These are phyloP conservation scores for Remersonia thermophila DNA, from an alignment of 2,329 filamentous ascomycete species.

Conservation along the genomic window DNA sequence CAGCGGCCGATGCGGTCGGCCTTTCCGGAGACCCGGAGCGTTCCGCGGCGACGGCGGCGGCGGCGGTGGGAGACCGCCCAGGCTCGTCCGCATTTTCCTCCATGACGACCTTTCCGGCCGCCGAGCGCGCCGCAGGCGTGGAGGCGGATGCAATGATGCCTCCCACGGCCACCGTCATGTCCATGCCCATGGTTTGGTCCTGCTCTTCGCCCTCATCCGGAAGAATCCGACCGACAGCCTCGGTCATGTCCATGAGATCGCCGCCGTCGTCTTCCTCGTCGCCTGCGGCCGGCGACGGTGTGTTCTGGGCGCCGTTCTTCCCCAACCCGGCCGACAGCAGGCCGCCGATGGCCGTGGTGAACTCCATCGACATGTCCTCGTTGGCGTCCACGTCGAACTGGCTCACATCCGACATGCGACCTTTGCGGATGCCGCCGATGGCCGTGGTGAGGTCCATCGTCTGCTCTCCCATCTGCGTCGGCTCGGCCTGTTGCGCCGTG, in stretches of 20 bases:
- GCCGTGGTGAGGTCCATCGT: slow-evolving; percentile 81
- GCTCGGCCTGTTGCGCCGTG: slow-evolving; percentile 13
- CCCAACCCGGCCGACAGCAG: slow-evolving; percentile 26
- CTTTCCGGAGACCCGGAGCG: slow-evolving; percentile 25
- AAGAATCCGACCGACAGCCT: slow-evolving; percentile 47
- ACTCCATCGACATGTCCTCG: slow-evolving; percentile 69
- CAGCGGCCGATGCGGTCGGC: too few relatives aligned
- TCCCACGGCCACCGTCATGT: slow-evolving; percentile 52
- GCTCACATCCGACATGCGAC: slow-evolving; percentile 20
- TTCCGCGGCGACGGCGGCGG: slow-evolving; percentile 33
- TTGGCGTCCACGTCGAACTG: slow-evolving; percentile 33
- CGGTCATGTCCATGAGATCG: slow-evolving; percentile 51
- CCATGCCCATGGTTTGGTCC: slow-evolving; percentile 45
- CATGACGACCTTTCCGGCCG: slow-evolving; percentile 46
- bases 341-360: slow-evolving; percentile 53
- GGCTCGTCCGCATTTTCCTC: slow-evolving; percentile 43
- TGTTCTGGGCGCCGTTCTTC: slow-evolving; percentile 10
- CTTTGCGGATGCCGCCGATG: slow-evolving; percentile 54
- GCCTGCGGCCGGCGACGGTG: slow-evolving; percentile 9
- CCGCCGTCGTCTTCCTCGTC: slow-evolving; percentile 18
- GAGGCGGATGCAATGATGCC: slow-evolving; percentile 40
- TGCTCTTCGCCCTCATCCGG: slow-evolving; percentile 21
- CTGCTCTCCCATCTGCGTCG: slow-evolving; percentile 41
- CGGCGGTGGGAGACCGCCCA: too few relatives aligned
- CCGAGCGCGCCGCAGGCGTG: slow-evolving; percentile 28